Base-by-base conservation (phyloP, 2,329 filamentous ascomycete species). In the Ilyonectria mors-panacis region DNA sequence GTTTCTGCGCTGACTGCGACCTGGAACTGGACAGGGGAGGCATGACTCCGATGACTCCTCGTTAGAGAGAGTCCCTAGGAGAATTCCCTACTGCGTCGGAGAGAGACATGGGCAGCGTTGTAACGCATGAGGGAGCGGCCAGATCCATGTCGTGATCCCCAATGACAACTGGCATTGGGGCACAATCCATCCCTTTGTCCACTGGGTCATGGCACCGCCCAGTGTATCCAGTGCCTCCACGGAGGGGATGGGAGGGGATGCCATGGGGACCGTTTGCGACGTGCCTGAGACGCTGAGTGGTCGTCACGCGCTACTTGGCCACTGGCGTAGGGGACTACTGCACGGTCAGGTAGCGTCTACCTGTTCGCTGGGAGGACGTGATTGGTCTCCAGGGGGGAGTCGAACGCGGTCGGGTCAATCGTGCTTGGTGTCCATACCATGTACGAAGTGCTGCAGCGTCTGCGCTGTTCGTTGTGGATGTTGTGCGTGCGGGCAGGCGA, bases 281-380 rank as follows among this genome's bases (percentile, higher is more conserved):
- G 53, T 63, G 66, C 68, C 58, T 74, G 71, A 72, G 73, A 65
- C 63, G 63, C 50, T 65, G 63, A 65, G 39, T 65, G 73, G 67
- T 28, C 67, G 70, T 73, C 66, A 68, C 66, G 68, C 73, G 71
- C 73, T 74, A 71, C 69, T 57, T 71, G 63, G 63, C 44, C 69
- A 56, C 65, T 67, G 56, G 61, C 56, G 56, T 42, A 51, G 59
- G 65, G 66, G 67, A 63, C 72, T 74, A 73, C 70, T 73, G 72
- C 70, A 65, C 64, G 65, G 59, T 60, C 70, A 71, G 69, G 68
- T 74, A 68, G 59, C 64, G 72, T 62, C 67, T 68, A 67, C 54
- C 63, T 56, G 65, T 21, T 56, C 59, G 47, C 39, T 53, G 59
- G 47, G 53, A 59, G 47, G 44, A 17, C 13, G 42, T 66, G 48